phyloP scores from a whole-genome alignment of 2,329 filamentous ascomycete species.

The Scolecobasidium constrictum region DNA sequence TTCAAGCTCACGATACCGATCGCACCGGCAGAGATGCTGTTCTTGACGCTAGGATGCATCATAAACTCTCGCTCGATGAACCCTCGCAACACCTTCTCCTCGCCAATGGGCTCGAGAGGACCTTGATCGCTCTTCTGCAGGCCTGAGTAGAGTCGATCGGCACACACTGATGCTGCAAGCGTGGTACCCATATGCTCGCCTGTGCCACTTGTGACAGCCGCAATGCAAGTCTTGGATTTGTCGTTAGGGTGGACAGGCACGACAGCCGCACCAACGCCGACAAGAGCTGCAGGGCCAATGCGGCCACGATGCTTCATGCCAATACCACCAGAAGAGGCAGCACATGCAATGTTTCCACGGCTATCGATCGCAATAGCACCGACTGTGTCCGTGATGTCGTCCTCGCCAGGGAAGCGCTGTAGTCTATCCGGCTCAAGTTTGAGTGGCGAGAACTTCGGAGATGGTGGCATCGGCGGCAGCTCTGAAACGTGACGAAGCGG shows the following conservation, averaged over 20 bases:
- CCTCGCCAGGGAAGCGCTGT: constrained; percentile 16
- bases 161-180: constrained; percentile 78
- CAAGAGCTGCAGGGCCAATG: constrained; percentile 82
- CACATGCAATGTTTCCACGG: constrained; percentile 79
- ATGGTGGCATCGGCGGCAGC: constrained; percentile 10
- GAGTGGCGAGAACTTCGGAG: not conserved
- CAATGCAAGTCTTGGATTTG: constrained; percentile 57
- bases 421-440: not conserved
- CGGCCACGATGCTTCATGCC: constrained; percentile 95
- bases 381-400: constrained; percentile 83
- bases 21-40: constrained; percentile 71
- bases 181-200: constrained; percentile 98
- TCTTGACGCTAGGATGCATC: constrained; percentile 70
- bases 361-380: constrained; percentile 89
- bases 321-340: constrained; percentile 92
- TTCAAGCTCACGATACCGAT: constrained; percentile 90
- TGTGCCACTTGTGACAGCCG: constrained; percentile 83
- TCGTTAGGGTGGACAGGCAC: constrained; percentile 68
- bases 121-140: constrained; percentile 52
- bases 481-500: constrained; percentile 14
- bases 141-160: constrained; percentile 69
- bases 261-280: constrained; percentile 83
- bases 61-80: constrained; percentile 90
- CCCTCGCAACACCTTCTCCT: constrained; percentile 57
- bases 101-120: constrained; percentile 38